Evolutionary conservation across 257 asterid species (phyloP).

Genomic region (Solanum sparsipilum): DNA sequence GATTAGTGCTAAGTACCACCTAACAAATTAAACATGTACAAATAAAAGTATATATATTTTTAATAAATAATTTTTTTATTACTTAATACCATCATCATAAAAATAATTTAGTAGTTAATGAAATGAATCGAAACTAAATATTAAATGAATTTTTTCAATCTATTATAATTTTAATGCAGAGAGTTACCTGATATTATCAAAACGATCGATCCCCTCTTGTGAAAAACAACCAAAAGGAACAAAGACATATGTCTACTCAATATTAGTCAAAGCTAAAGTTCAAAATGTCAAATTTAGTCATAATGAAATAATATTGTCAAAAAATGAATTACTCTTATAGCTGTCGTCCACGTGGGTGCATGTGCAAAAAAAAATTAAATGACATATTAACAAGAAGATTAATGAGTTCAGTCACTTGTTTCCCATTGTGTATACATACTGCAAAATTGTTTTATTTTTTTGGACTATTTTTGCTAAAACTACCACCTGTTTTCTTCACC

Average conservation of each 20-base stretch:
- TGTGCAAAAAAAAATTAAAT: not conserved
- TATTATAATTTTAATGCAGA: not conserved
- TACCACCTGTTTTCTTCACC: not conserved
- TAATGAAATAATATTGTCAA: not conserved
- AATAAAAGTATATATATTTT: not conserved
- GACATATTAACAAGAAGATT: not conserved
- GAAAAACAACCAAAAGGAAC: not conserved
- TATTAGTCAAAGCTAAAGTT: not conserved
- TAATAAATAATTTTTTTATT: not conserved
- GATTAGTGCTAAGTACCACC: not conserved
- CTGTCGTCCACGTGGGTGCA: not conserved
- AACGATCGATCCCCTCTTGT: not conserved
- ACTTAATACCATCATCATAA: not conserved
- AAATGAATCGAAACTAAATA: too few species aligned
- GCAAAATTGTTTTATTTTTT: not conserved
- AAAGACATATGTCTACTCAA: not conserved
- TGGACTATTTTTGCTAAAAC: not conserved
- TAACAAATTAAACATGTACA: not conserved
- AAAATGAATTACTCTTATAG: not conserved
- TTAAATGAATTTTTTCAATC: too few species aligned
- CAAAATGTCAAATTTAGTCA: not conserved
- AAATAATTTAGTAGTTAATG: too few species aligned
- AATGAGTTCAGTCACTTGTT: not conserved
- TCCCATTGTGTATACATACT: not conserved
- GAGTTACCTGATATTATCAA: not conserved